Percentiles rank a stretch among this genome's conserved stretches.
phyloP scores from a whole-genome alignment of 305 asterid species.

The Fraxinus xanthoxyloides region DNA sequence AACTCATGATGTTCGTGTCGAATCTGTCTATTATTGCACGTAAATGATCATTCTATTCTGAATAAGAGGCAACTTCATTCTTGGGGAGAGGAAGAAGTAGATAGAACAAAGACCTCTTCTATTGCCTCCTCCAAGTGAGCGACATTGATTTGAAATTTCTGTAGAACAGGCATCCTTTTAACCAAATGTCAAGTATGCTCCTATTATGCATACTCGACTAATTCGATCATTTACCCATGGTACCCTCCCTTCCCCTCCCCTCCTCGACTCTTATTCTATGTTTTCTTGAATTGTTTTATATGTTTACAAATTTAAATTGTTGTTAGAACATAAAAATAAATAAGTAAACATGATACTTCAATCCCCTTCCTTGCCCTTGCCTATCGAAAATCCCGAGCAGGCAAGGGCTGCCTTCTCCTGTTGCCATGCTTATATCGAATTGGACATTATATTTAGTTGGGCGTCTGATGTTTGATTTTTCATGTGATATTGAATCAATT shows the following conservation, averaged over 20 bases:
- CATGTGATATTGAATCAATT: too few relatives aligned
- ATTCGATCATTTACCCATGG: background rate
- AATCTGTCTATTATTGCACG: background rate
- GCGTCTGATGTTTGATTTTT: too few relatives aligned
- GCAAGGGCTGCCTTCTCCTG: too few relatives aligned
- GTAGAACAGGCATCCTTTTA: background rate
- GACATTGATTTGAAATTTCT: background rate
- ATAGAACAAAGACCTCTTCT: background rate
- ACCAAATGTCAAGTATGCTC: background rate
- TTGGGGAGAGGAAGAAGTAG: background rate
- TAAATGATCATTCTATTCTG: background rate
- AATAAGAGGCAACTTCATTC: background rate
- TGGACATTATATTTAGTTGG: too few relatives aligned
- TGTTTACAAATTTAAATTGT: background rate
- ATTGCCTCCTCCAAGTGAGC: background rate
- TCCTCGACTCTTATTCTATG: too few relatives aligned
- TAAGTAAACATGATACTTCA: background rate
- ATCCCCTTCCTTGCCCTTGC: background rate
- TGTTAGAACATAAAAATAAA: too few relatives aligned
- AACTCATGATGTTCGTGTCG: background rate
- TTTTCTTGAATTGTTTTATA: too few relatives aligned
- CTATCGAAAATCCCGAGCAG: too few relatives aligned
- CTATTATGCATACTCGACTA: background rate
- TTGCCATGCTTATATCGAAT: too few relatives aligned
- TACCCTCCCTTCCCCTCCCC: too few relatives aligned